Evolutionary conservation across 495 filamentous ascomycete genomes (phyloP).

Genomic region (Lasiosphaeria hispida): DNA sequence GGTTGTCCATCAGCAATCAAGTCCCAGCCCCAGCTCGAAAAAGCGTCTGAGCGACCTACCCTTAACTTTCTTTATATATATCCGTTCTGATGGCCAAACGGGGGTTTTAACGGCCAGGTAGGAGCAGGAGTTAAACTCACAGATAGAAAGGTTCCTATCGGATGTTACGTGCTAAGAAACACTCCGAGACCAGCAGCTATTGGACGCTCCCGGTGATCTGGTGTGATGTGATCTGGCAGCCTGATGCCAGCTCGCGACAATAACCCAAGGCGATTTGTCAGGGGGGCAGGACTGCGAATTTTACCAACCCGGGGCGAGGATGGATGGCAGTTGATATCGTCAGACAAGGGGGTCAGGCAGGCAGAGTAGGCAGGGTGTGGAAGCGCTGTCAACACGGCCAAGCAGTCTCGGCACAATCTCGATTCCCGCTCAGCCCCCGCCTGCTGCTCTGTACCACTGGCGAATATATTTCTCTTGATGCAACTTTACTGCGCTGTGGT

Average conservation of each 20-base stretch:
- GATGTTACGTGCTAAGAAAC: too few relatives aligned
- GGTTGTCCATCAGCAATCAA: too few relatives aligned
- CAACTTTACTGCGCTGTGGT: slow-evolving; percentile 17
- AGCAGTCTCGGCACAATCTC: background rate
- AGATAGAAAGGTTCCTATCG: too few relatives aligned
- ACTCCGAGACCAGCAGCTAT: too few relatives aligned
- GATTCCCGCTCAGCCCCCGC: slow-evolving; percentile 18
- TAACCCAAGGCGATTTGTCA: slow-evolving; percentile 11
- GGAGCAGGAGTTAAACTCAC: too few relatives aligned
- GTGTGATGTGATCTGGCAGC: slow-evolving; percentile 4
- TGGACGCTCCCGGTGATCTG: too few relatives aligned
- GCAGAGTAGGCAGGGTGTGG: background rate
- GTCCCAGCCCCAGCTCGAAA: too few relatives aligned
- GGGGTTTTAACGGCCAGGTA: too few relatives aligned
- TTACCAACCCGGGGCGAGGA: background rate
- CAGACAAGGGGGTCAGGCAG: background rate
- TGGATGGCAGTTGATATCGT: background rate
- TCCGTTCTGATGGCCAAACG: too few relatives aligned
- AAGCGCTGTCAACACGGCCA: slow-evolving; percentile 2
- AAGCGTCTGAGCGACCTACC: too few relatives aligned
- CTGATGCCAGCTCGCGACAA: slow-evolving; percentile 13
- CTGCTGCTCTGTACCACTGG: background rate
- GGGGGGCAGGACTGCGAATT: background rate
- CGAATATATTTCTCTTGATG: slow-evolving; percentile 15
- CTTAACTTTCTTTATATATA: too few relatives aligned